Percentiles rank a stretch among this genome's conserved stretches.
phyloP scores from a whole-genome alignment of 768 basidiomycete species.

The Pisolithus marmoratus region DNA sequence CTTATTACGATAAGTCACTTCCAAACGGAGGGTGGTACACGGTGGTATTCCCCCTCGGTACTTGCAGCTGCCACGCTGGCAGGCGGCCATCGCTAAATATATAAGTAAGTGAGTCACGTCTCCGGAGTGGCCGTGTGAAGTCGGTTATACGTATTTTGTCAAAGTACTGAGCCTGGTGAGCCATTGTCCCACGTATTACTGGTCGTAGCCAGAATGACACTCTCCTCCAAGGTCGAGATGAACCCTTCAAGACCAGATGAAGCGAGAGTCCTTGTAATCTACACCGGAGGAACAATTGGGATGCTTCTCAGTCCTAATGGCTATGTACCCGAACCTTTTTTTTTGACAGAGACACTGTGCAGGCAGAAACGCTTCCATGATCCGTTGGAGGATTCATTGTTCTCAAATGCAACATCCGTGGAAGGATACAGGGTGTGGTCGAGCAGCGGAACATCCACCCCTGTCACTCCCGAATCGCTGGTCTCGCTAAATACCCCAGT shows the following conservation, averaged over 20 bases:
- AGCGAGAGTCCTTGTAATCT: constrained; percentile 79
- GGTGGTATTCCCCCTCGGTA: no score
- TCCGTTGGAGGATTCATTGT: constrained; percentile 79
- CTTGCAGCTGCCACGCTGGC: no score
- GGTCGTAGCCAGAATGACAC: no score
- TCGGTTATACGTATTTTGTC: no score
- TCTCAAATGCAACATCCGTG: constrained; percentile 74
- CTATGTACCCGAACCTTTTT: constrained; percentile 83
- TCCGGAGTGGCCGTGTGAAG: no score
- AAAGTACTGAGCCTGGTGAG: background rate
- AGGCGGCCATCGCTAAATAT: no score
- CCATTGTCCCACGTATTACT: background rate
- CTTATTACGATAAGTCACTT: no score
- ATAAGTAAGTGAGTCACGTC: no score
- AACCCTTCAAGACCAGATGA: constrained; percentile 54
- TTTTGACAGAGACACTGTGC: constrained; percentile 76
- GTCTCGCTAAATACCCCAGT: constrained; percentile 9
- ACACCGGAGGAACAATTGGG: constrained; percentile 88
- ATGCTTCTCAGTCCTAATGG: constrained; percentile 76
- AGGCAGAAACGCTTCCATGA: constrained; percentile 90
- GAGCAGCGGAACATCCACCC: constrained; percentile 53
- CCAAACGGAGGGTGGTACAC: no score
- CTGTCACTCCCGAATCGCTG: constrained; percentile 19
- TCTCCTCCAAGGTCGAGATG: constrained; percentile 30
- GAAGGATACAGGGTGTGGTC: constrained; percentile 79